A percentile compares a stretch with the other conserved stretches of the same genome.
These are phyloP conservation scores for Aspergillus ochraceus DNA, from an alignment of 2,329 filamentous ascomycete species.

Conservation along the genomic window DNA sequence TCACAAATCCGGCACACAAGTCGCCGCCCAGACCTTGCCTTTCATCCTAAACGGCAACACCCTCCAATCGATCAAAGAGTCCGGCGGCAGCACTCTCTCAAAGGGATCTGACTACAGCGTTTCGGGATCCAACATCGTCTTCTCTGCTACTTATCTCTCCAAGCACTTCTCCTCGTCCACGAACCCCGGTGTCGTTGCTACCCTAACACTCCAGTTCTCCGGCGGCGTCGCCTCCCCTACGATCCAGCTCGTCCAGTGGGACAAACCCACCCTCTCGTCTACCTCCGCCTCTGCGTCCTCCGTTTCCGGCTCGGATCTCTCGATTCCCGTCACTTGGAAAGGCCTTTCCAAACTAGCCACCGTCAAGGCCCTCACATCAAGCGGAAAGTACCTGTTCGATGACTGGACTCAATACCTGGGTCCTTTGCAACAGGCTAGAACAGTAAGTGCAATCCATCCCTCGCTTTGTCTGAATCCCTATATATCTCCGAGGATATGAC, in stretches of 20 bases:
- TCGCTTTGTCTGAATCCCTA: not conserved
- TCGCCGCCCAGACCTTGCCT: slow-evolving; percentile 46
- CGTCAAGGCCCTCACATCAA: slow-evolving; percentile 50
- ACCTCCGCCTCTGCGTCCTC: slow-evolving; percentile 31
- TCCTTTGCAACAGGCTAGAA: slow-evolving; percentile 50
- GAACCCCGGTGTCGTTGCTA: slow-evolving; percentile 49
- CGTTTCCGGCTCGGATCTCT: slow-evolving; percentile 41
- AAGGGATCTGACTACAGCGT: slow-evolving; percentile 50
- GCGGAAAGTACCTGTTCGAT: slow-evolving; percentile 55
- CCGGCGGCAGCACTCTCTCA: slow-evolving; percentile 37
- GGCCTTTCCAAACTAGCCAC: slow-evolving; percentile 53
- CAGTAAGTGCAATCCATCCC: slow-evolving; percentile 27
- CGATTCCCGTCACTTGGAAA: slow-evolving; percentile 54
- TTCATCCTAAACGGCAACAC: slow-evolving; percentile 59
- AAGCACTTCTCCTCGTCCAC: slow-evolving; percentile 45
- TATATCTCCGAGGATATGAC: too few relatives aligned
- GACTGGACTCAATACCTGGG: slow-evolving; percentile 58
- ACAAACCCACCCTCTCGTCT: slow-evolving; percentile 40
- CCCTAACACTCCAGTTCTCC: slow-evolving; percentile 55
- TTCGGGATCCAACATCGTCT: slow-evolving; percentile 47
- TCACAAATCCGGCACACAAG: slow-evolving; percentile 49
- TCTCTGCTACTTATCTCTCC: slow-evolving; percentile 50
- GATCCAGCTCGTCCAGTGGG: slow-evolving; percentile 56
- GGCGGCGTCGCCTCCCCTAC: slow-evolving; percentile 46
- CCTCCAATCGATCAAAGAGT: slow-evolving; percentile 43